These are phyloP conservation scores for Lycium barbarum DNA, from an alignment of 257 asterid genomes.

Conservation along the genomic window DNA sequence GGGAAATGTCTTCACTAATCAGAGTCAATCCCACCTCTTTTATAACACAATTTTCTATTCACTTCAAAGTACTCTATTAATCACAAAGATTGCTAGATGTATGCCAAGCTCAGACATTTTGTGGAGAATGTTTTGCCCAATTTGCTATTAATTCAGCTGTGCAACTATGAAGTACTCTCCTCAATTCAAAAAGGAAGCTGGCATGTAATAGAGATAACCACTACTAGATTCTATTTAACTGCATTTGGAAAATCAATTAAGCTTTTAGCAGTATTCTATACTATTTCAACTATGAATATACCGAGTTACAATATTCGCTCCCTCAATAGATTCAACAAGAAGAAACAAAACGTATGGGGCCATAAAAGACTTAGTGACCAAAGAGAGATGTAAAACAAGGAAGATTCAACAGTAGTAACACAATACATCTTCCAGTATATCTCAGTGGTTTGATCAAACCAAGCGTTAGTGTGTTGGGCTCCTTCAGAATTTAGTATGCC, in stretches of 20 bases:
- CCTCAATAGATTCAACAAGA: background rate
- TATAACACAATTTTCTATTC: too few species aligned
- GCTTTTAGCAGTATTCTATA: background rate
- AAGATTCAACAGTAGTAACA: background rate
- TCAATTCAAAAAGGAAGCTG: background rate
- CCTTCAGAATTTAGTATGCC: slow-evolving; percentile 34
- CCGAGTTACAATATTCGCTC: background rate
- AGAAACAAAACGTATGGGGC: background rate
- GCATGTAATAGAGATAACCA: background rate
- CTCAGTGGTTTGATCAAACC: background rate
- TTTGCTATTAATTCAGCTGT: background rate
- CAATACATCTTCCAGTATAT: background rate
- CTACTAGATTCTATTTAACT: background rate
- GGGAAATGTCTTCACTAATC: too few species aligned
- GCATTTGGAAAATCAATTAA: background rate
- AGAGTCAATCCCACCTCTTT: too few species aligned
- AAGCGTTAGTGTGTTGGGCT: background rate
- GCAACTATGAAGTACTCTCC: background rate
- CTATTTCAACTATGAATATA: background rate
- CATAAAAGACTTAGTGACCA: background rate
- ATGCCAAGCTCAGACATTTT: background rate
- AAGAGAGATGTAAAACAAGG: background rate
- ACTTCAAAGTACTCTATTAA: background rate
- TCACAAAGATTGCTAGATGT: background rate
- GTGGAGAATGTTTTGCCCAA: background rate